These are phyloP conservation scores for Corynascus novoguineensis DNA, from an alignment of 495 filamentous ascomycete genomes.

Conservation along the genomic window DNA sequence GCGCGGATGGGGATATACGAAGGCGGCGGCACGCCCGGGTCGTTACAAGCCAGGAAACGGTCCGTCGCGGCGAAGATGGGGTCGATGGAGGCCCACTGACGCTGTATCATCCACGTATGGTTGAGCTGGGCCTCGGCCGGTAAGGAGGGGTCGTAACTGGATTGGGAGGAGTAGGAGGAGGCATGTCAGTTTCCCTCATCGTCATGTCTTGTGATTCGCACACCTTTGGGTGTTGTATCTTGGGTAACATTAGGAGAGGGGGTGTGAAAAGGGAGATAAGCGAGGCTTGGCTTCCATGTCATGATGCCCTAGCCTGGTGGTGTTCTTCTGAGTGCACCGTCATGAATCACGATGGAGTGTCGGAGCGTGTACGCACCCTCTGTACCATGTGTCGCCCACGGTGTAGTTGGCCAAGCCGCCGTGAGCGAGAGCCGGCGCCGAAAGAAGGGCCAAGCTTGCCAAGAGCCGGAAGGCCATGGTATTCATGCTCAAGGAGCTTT, in stretches of 20 bases:
- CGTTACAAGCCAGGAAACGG: conserved; percentile 40
- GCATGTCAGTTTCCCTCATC: too few relatives aligned
- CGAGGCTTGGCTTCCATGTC: neutral
- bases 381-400: conserved; percentile 45
- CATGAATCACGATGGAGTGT: too few relatives aligned
- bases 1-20: conserved; percentile 40
- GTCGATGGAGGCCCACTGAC: conserved; percentile 41
- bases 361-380: conserved; percentile 32
- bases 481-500: conserved; percentile 2
- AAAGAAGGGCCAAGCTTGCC: conserved; percentile 24
- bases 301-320: neutral
- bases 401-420: conserved; percentile 47
- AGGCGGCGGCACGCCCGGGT: conserved; percentile 36
- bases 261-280: neutral
- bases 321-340: neutral
- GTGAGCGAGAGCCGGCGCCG: conserved; percentile 31
- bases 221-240: too few relatives aligned
- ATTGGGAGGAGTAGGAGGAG: too few relatives aligned
- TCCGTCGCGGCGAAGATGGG: conserved; percentile 39
- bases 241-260: neutral
- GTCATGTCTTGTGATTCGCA: too few relatives aligned
- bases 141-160: conserved; percentile 39
- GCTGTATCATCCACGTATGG: conserved; percentile 42
- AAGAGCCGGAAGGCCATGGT: conserved; percentile 23
- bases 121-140: conserved; percentile 32